Evolutionary conservation across 441 rosid genomes (phyloP), one percentile per base, ranked within the genome.

Genomic region (Populus tomentosa): DNA sequence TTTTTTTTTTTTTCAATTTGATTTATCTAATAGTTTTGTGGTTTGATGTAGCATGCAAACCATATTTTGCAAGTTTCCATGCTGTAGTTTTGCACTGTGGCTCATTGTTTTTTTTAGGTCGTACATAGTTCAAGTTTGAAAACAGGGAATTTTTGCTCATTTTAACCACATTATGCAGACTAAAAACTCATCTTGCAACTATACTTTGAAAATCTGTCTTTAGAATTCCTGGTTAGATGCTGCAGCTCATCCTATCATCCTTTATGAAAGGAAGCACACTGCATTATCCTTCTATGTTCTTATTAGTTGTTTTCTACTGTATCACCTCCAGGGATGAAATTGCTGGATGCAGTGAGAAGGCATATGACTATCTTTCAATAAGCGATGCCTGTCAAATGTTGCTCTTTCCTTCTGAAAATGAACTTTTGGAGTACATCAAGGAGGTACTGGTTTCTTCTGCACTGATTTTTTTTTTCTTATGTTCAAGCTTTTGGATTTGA

Each of bases 271-370:
- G 30, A 21, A 30, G 16, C 63, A 30, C 21, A 8, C 13, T 10
- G 35, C 56, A 46, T 14, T 59, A 18, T 74, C 46, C 28, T 30
- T 75, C 7, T 69, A 16, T 10, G 36, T 18, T 74, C 67, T 80
- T 3, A 59, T 40, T 68, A 61, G 30, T 74, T 67, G 18, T 20
- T 72, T 75, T 28, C 16, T 66, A 21, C 64, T 66, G 21, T 69
- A 46, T 46, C 56, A 46, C 20, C 56, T 46, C 24, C 81, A 96
- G 98, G 83, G 98, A 96, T 79, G 99, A 96, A 82, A 94, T 94
- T 82, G 92, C 97, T 74, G 98, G 99, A 80, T 96, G 99, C 89
- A 96, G 96, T 68, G 99, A 96, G 91, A 96, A 92, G 88, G 98
- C 99, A 61, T 94, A 92, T 74, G 97, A 94, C 83, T 89, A 82